phyloP scores from a whole-genome alignment of 257 asterid species.

The Schizonepeta tenuifolia region DNA sequence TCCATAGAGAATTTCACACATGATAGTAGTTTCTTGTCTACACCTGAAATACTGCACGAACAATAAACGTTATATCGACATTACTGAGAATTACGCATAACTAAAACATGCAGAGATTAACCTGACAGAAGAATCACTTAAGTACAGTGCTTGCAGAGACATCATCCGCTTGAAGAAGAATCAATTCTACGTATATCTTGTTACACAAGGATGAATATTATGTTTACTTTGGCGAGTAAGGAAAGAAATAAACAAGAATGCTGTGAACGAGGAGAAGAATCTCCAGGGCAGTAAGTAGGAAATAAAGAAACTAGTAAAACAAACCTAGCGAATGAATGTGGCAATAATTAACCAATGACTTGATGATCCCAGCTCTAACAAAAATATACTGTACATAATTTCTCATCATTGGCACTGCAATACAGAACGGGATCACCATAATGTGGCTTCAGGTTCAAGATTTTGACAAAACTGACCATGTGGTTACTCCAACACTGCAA shows the following conservation, averaged over 20 bases:
- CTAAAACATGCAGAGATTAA: not conserved
- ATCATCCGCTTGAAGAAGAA: slow-evolving; percentile 23
- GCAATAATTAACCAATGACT: slow-evolving; percentile 31
- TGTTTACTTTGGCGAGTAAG: slow-evolving; percentile 11
- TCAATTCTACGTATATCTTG: slow-evolving; percentile 29
- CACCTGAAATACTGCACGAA: not conserved
- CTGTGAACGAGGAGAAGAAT: slow-evolving; percentile 25
- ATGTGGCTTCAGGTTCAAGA: slow-evolving; percentile 17
- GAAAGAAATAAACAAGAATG: slow-evolving; percentile 35
- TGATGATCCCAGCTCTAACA: slow-evolving; percentile 34
- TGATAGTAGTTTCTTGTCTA: not conserved
- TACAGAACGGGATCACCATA: slow-evolving; percentile 12
- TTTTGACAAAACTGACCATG: not conserved
- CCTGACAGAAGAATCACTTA: not conserved
- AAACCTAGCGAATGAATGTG: slow-evolving; percentile 30
- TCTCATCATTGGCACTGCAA: slow-evolving; percentile 3
- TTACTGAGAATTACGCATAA: not conserved
- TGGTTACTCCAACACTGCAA: slow-evolving; percentile 64
- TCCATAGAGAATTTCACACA: not conserved
- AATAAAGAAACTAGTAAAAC: slow-evolving; percentile 26
- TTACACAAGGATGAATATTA: slow-evolving; percentile 36
- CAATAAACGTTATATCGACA: not conserved
- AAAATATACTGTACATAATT: slow-evolving; percentile 43
- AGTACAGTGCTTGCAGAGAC: not conserved
- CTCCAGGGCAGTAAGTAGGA: slow-evolving; percentile 35